Evolutionary conservation across 495 filamentous ascomycete species (phyloP).

Genomic region (Schizothecium vesticola): DNA sequence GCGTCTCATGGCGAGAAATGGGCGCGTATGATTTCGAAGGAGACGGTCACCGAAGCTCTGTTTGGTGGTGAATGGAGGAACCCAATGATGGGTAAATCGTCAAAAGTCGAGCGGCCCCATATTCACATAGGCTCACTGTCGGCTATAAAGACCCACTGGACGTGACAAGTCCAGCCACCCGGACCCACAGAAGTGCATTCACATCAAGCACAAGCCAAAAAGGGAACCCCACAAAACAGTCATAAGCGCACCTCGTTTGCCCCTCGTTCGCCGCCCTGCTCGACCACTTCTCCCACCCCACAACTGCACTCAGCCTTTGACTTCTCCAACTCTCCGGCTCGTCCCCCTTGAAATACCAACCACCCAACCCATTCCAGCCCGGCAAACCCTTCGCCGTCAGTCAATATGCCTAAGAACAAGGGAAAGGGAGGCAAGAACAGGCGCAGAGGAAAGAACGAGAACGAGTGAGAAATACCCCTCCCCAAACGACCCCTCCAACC

Average conservation of each 20-base stretch:
- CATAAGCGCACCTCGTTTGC: conserved; percentile 18
- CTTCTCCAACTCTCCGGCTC: neutral
- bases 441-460: conserved; percentile 99
- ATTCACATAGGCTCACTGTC: neutral
- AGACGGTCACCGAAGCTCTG: neutral
- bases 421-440: conserved; percentile 94
- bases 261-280: conserved; percentile 15
- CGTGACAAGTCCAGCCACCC: conserved; percentile 5
- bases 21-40: neutral
- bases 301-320: neutral
- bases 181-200: conserved; percentile 10
- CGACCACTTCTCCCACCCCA: conserved; percentile 3
- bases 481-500: neutral
- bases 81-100: neutral
- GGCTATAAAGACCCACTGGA: neutral
- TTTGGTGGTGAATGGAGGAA: neutral
- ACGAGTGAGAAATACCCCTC: conserved; percentile 42
- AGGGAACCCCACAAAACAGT: conserved; percentile 21
- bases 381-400: neutral
- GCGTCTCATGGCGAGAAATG: neutral
- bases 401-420: conserved; percentile 31
- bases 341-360: neutral
- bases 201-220: conserved; percentile 15
- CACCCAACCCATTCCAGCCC: neutral
- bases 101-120: neutral